phyloP scores from a whole-genome alignment of 129 eudicot species.

The Erigeron canadensis region DNA sequence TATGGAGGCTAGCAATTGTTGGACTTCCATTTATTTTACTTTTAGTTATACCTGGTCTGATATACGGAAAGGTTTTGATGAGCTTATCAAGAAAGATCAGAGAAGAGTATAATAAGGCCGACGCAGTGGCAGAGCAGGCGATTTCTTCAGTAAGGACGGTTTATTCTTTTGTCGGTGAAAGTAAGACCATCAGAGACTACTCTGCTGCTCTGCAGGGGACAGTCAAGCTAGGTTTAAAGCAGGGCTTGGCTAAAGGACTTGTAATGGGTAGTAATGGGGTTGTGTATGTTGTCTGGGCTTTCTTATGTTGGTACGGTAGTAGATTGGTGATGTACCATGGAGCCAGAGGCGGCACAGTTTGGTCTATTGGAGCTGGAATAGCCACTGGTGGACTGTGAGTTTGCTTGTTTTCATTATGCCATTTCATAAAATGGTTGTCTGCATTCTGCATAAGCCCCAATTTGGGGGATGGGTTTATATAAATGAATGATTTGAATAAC shows the following conservation, averaged over 20 bases:
- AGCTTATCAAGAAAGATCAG: conserved; percentile 45
- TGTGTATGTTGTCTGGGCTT: conserved; percentile 39
- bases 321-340: conserved; percentile 54
- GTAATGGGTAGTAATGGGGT: conserved; percentile 42
- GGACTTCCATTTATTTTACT: conserved; percentile 43
- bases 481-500: neutral
- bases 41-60: conserved; percentile 40
- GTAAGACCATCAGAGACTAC: conserved; percentile 37
- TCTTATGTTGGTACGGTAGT: conserved; percentile 47
- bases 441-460: neutral
- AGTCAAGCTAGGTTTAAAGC: conserved; percentile 41
- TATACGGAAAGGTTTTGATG: conserved; percentile 40
- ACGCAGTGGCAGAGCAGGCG: conserved; percentile 41
- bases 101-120: conserved; percentile 45
- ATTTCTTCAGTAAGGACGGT: conserved; percentile 50
- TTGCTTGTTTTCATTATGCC: conserved; percentile 14
- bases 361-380: conserved; percentile 34
- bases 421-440: neutral
- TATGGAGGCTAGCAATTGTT: conserved; percentile 55
- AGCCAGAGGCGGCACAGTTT: conserved; percentile 54
- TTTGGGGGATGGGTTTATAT: neutral
- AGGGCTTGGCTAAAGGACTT: conserved; percentile 50
- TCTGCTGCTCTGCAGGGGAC: conserved; percentile 49
- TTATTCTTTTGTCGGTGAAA: conserved; percentile 58
- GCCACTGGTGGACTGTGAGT: conserved; percentile 46